Evolutionary conservation across 495 filamentous ascomycete genomes (phyloP).

Genomic region (Penicillium angulare): DNA sequence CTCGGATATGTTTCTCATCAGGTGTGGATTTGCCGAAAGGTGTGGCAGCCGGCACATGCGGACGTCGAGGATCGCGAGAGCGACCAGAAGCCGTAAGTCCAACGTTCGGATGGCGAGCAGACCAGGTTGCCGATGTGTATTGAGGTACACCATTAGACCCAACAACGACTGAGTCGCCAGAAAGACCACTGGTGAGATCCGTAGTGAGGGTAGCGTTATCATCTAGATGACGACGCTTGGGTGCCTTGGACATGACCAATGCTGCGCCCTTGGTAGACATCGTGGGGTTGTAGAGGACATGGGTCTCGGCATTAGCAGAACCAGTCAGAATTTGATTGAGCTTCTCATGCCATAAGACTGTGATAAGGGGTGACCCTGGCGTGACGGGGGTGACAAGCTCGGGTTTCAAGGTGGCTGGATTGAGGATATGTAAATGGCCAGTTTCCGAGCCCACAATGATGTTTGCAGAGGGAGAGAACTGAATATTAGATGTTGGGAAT

Average conservation of each 20-base stretch:
- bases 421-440: slow-evolving; percentile 89
- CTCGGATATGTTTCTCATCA: slow-evolving; percentile 82
- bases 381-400: slow-evolving; percentile 86
- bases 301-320: slow-evolving; percentile 83
- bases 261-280: slow-evolving; percentile 78
- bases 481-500: slow-evolving; percentile 80
- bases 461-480: slow-evolving; percentile 79
- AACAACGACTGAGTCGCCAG: slow-evolving; percentile 76
- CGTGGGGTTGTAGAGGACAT: slow-evolving; percentile 85
- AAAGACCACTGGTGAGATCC: slow-evolving; percentile 72
- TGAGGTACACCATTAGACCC: slow-evolving; percentile 47
- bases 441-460: slow-evolving; percentile 86
- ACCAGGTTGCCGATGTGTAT: slow-evolving; percentile 48
- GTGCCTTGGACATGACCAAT: slow-evolving; percentile 88
- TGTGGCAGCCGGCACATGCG: slow-evolving; percentile 78
- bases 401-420: slow-evolving; percentile 80
- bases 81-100: slow-evolving; percentile 79
- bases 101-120: slow-evolving; percentile 67
- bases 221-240: slow-evolving; percentile 92
- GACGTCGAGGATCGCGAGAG: slow-evolving; percentile 73
- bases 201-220: slow-evolving; percentile 85
- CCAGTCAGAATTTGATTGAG: slow-evolving; percentile 96
- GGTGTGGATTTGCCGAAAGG: slow-evolving; percentile 91
- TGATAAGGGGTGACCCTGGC: slow-evolving; percentile 74
- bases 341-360: slow-evolving; percentile 87